A percentile compares a stretch with the other conserved stretches of the same genome.
These are phyloP conservation scores for Pleurozium schreberi DNA, from an alignment of 225 moss, liverwort and hornwort genomes.

Conservation along the genomic window DNA sequence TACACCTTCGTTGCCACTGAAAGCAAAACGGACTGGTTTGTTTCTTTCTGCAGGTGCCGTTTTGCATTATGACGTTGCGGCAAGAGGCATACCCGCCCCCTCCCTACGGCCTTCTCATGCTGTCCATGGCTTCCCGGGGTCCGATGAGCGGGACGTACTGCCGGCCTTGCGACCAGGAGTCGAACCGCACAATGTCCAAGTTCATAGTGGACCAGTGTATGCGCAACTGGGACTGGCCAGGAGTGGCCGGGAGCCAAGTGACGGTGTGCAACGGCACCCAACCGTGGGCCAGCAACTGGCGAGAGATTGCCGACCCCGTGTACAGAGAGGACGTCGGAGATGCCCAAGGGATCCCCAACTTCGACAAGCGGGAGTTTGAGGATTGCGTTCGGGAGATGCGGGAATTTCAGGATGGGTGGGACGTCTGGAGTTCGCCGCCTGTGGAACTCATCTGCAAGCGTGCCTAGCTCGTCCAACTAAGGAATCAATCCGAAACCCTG, in stretches of 20 bases:
- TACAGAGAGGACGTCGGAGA: background rate
- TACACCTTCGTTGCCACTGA: background rate
- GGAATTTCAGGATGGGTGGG: constrained; percentile 44
- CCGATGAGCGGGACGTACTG: constrained; percentile 80
- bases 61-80: constrained; percentile 64
- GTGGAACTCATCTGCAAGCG: constrained; percentile 9
- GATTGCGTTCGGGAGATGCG: constrained; percentile 15
- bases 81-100: constrained; percentile 18
- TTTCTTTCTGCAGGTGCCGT: constrained; percentile 26
- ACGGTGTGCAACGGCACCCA: constrained; percentile 34
- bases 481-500: background rate
- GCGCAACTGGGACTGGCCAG: constrained; percentile 42
- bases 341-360: background rate
- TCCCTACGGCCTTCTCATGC: constrained; percentile 7
- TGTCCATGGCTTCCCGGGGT: constrained; percentile 50
- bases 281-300: constrained; percentile 54
- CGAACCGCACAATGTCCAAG: constrained; percentile 5
- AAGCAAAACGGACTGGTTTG: background rate
- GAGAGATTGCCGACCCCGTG: constrained; percentile 8
- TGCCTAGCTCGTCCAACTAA: background rate
- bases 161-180: constrained; percentile 50
- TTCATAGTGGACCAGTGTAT: background rate
- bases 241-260: constrained; percentile 6
- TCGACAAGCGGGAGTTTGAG: background rate
- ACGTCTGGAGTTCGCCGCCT: constrained; percentile 57